Evolutionary conservation across 2,329 filamentous ascomycete genomes (phyloP).

Genomic region (Xylariales sp.): DNA sequence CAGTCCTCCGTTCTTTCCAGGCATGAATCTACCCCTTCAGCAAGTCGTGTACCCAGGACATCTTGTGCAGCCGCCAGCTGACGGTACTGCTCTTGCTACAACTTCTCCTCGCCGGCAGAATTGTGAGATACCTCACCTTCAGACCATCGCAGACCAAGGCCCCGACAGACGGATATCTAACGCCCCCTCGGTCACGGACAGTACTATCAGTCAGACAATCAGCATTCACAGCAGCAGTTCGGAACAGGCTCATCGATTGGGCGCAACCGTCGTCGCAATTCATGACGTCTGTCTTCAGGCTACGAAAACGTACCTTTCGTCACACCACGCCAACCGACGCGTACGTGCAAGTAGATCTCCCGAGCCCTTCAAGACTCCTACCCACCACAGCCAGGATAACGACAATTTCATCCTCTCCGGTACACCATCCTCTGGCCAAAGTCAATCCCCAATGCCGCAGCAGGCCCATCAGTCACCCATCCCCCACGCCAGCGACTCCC

Average conservation of each 20-base stretch:
- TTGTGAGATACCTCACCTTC: neutral
- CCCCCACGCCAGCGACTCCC: slow-evolving; percentile 17
- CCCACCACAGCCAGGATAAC: neutral
- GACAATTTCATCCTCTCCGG: too few relatives aligned
- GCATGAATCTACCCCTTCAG: neutral
- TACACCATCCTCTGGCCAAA: too few relatives aligned
- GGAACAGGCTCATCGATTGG: slow-evolving; percentile 7
- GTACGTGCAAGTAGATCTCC: slow-evolving; percentile 9
- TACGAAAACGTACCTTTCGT: slow-evolving; percentile 15
- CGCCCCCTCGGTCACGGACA: neutral
- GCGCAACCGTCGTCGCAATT: slow-evolving; percentile 10
- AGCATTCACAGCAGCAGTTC: slow-evolving; percentile 11
- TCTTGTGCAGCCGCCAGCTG: too few relatives aligned
- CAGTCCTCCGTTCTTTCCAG: neutral
- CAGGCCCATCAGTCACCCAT: slow-evolving; percentile 4
- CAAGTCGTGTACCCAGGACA: too few relatives aligned
- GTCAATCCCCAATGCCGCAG: too few relatives aligned
- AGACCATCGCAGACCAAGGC: neutral
- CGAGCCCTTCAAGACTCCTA: neutral
- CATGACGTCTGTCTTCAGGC: slow-evolving; percentile 17
- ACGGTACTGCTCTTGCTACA: neutral
- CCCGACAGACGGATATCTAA: neutral
- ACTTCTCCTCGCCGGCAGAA: neutral
- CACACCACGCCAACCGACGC: slow-evolving; percentile 15
- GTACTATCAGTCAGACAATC: slow-evolving; percentile 6